A percentile compares a stretch with the other conserved stretches of the same genome.
Evolutionary conservation across 805 yeast genomes (phyloP).

Genomic region (Candida silvatica): DNA sequence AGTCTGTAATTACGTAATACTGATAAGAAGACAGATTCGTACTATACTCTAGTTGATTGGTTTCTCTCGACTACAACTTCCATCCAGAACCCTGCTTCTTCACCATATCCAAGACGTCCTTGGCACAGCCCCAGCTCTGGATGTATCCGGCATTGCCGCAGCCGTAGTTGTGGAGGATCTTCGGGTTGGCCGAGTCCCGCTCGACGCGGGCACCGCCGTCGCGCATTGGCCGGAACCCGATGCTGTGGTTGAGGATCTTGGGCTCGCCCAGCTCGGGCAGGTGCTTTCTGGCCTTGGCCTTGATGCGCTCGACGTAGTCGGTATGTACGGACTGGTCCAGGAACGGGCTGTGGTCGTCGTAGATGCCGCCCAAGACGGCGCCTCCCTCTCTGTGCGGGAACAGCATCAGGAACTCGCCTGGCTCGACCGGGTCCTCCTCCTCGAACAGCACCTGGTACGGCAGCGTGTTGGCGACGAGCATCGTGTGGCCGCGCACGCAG

Average conservation of each 20-base stretch:
- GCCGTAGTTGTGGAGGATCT: constrained; percentile 60
- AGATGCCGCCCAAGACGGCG: constrained; percentile 50
- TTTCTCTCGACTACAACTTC: too few species aligned
- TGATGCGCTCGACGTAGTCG: constrained; percentile 39
- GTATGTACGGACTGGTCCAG: constrained; percentile 28
- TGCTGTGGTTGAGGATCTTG: constrained; percentile 43
- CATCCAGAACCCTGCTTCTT: background rate
- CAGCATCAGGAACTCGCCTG: constrained; percentile 44
- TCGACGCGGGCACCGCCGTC: constrained; percentile 44
- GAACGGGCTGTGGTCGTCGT: constrained; percentile 14
- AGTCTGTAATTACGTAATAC: too few species aligned
- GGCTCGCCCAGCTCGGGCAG: constrained; percentile 42
- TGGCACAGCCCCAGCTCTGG: constrained; percentile 50
- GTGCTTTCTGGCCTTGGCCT: constrained; percentile 33
- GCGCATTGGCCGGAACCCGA: constrained; percentile 68
- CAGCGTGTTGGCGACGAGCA: constrained; percentile 39
- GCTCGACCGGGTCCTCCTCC: constrained; percentile 19
- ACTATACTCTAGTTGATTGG: too few species aligned
- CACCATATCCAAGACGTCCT: constrained; percentile 8
- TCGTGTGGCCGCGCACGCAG: constrained; percentile 55
- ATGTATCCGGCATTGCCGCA: constrained; percentile 19
- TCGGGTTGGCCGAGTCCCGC: constrained; percentile 14
- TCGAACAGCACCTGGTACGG: constrained; percentile 29
- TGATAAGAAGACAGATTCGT: too few species aligned
- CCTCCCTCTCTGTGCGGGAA: constrained; percentile 68